Evolutionary conservation across 495 filamentous ascomycete species (phyloP).

Genomic region (Cercophora sp.): DNA sequence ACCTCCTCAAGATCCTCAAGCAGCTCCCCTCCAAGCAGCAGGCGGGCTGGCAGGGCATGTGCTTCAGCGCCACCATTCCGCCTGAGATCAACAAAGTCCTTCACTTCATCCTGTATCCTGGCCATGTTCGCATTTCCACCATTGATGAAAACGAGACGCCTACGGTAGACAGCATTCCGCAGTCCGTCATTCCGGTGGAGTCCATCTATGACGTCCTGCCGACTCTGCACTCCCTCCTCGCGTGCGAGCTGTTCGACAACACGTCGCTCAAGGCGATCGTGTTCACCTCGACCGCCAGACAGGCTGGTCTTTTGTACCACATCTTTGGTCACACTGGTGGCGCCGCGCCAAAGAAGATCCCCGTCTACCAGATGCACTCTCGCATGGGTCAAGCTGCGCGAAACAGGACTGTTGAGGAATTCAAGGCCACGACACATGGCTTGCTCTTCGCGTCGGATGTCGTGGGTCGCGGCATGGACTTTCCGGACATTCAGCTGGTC

Average conservation of each 20-base stretch:
- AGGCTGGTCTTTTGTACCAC: constrained; percentile 82
- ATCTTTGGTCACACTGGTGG: constrained; percentile 64
- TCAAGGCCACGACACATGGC: constrained; percentile 78
- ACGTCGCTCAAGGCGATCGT: constrained; percentile 73
- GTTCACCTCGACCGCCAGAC: constrained; percentile 97
- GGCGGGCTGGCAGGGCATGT: constrained; percentile 68
- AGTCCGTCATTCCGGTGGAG: constrained; percentile 67
- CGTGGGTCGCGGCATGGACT: constrained; percentile 82
- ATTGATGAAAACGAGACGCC: constrained; percentile 92
- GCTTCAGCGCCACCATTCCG: constrained; percentile 89
- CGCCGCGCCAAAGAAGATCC: constrained; percentile 82
- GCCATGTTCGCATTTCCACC: constrained; percentile 85
- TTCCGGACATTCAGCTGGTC: constrained; percentile 70
- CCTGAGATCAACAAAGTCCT: constrained; percentile 92
- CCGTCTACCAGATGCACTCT: constrained; percentile 70
- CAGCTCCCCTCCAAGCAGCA: constrained; percentile 58
- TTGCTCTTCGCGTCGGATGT: constrained; percentile 86
- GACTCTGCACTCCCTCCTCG: constrained; percentile 74
- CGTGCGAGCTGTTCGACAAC: constrained; percentile 87
- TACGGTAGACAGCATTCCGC: constrained; percentile 73
- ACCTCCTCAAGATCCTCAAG: constrained; percentile 76
- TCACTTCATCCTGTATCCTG: constrained; percentile 91
- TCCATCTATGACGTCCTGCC: constrained; percentile 87
- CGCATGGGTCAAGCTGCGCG: constrained; percentile 67
- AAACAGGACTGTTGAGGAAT: constrained; percentile 72